phyloP scores from a whole-genome alignment of 306 rosid species.

The Cicer cuneatum region DNA sequence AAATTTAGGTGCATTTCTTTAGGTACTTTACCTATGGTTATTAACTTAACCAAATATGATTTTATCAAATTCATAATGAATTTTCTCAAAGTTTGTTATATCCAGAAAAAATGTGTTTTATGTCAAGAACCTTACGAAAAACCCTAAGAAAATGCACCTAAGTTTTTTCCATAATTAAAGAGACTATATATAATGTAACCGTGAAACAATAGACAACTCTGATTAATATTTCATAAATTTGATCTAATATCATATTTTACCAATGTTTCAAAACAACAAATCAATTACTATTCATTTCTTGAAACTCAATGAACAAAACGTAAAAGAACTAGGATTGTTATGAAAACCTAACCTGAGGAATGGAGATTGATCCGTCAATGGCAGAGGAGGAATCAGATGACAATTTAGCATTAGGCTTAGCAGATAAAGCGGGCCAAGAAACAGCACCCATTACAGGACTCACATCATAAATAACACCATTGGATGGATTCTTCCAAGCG shows the following conservation, averaged over 20 bases:
- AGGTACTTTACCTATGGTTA: no score
- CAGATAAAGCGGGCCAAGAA: conserved; percentile 83
- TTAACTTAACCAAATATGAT: no score
- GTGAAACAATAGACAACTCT: background rate
- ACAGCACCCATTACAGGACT: conserved; percentile 72
- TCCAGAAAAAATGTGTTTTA: no score
- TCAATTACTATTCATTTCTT: background rate
- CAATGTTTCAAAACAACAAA: background rate
- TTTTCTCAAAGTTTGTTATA: no score
- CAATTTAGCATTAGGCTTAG: conserved; percentile 57
- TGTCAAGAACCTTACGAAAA: no score
- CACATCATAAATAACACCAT: conserved; percentile 55
- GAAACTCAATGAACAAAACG: background rate
- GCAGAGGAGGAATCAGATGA: conserved; percentile 51
- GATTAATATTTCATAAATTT: background rate
- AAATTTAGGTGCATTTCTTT: no score
- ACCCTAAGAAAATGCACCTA: no score
- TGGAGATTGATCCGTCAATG: conserved; percentile 44
- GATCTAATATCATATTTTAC: background rate
- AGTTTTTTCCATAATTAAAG: background rate
- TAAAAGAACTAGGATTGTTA: background rate
- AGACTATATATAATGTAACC: background rate
- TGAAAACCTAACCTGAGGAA: conserved; percentile 63
- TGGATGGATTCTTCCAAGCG: conserved; percentile 77
- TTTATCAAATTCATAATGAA: no score